Evolutionary conservation across 2,329 filamentous ascomycete species (phyloP), one percentile per base, ranked within the genome.

Genomic region (Fusarium caatingaense): DNA sequence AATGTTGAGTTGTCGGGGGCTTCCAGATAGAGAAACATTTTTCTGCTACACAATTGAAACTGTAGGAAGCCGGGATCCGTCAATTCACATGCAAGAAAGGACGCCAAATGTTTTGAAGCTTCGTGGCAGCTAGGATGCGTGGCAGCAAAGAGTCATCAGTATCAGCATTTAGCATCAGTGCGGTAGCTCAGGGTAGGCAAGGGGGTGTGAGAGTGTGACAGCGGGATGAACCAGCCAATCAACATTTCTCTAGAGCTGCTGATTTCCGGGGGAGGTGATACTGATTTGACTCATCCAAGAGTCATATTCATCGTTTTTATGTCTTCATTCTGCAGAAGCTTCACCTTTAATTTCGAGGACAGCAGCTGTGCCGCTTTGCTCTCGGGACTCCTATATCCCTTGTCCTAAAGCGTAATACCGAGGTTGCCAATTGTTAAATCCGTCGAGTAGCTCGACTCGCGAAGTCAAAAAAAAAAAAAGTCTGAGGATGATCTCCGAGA

Each of bases 141-240:
- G 68, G 60, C 68, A 72, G 60, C 47, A 54, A 68, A 69, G 68
- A 71, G 69, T 71, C 69, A 72, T 69, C 55, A 41, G 20, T 30
- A 37, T 37, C 34, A 37, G 34, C 34, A 37, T 11, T 18, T 18
- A 37, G 18, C 34, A 37, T 37, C 34, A 53, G 32, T 23, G 30
- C n/a, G 16, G 49, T 37, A 13, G n/a, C 49, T 23, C 12, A 56
- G 37, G 50, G 54, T 62, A 48, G 34, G 30, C 44, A 69, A 66
- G 55, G 68, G 68, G 66, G 48, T 66, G 61, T 66, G 11, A 27
- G 10, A 64, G 65, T 64, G 66, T 67, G 54, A 66, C 69, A 64
- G 51, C 50, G 50, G 66, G 46, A 56, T 23, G 45, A 64, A 37
- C 27, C 54, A 54, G 51, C 69, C 69, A 72, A 72, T 72, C 12